Evolutionary conservation across 345 rosid genomes (phyloP).

Genomic region (Hibiscus tridactylites): DNA sequence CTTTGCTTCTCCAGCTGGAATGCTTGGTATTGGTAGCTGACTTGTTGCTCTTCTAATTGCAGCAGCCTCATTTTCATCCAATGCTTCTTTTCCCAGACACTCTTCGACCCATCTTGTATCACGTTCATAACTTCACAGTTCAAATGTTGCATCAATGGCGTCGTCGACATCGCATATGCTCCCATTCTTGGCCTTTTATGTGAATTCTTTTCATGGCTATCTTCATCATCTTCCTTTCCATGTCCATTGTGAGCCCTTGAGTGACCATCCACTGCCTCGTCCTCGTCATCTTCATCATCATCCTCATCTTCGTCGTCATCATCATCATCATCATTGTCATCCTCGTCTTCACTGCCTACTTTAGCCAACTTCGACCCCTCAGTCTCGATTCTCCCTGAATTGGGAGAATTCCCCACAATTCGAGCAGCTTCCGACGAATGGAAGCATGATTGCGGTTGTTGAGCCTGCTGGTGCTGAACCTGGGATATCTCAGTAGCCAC

Average conservation of each 20-base stretch:
- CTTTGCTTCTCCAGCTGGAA: conserved; percentile 85
- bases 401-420: conserved; percentile 1
- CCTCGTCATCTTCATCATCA: conserved; percentile 34
- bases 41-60: conserved; percentile 69
- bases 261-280: conserved; percentile 24
- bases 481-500: conserved; percentile 27
- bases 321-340: conserved; percentile 21
- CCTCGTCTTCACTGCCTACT: conserved; percentile 43
- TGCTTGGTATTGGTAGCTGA: conserved; percentile 54
- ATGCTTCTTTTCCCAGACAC: conserved; percentile 82
- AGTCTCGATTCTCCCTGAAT: conserved; percentile 21
- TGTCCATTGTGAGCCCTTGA: conserved; percentile 32
- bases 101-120: conserved; percentile 47
- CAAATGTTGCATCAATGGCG: conserved; percentile 40
- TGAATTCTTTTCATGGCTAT: conserved; percentile 18
- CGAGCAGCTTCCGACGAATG: conserved; percentile 40
- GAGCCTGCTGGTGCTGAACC: conserved; percentile 28
- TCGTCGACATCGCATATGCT: background rate
- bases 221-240: conserved; percentile 38
- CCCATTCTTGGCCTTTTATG: conserved; percentile 36
- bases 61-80: conserved; percentile 56
- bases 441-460: conserved; percentile 42
- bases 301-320: conserved; percentile 31
- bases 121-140: conserved; percentile 36
- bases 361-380: conserved; percentile 36